These are phyloP conservation scores for Termitomyces sp. DNA, from an alignment of 768 basidiomycete species.

Conservation along the genomic window DNA sequence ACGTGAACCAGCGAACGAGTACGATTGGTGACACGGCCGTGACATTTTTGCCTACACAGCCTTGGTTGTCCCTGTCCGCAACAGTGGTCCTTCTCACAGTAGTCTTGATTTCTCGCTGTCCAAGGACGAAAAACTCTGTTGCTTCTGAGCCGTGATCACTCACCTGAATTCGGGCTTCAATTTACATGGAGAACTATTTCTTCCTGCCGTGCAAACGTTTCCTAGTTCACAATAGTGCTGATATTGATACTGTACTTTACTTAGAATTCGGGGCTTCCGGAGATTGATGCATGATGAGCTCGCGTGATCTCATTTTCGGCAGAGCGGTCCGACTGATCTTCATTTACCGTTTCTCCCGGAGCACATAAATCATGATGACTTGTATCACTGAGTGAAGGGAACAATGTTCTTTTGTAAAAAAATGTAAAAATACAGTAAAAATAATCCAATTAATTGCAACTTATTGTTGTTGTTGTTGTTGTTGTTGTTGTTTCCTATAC, in stretches of 20 bases:
- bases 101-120: slow-evolving; percentile 10
- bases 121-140: not conserved
- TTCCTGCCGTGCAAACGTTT: no score
- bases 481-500: no score
- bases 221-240: not conserved
- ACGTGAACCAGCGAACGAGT: slow-evolving; percentile 7
- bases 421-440: no score
- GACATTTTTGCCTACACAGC: slow-evolving; percentile 16
- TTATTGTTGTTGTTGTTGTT: no score
- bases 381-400: no score
- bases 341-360: no score
- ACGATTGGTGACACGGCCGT: not conserved
- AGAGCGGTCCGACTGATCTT: not conserved
- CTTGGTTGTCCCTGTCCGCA: slow-evolving; percentile 31
- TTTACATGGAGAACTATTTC: not conserved
- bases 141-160: not conserved
- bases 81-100: slow-evolving; percentile 23
- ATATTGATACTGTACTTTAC: not conserved
- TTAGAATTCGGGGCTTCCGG: no score
- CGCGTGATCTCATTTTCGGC: not conserved
- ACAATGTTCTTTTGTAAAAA: no score
- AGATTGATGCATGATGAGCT: not conserved
- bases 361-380: no score
- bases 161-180: not conserved
- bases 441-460: no score